Conservation (phyloP, 257 asterid genomes). For the Misopates orontium region DNA sequence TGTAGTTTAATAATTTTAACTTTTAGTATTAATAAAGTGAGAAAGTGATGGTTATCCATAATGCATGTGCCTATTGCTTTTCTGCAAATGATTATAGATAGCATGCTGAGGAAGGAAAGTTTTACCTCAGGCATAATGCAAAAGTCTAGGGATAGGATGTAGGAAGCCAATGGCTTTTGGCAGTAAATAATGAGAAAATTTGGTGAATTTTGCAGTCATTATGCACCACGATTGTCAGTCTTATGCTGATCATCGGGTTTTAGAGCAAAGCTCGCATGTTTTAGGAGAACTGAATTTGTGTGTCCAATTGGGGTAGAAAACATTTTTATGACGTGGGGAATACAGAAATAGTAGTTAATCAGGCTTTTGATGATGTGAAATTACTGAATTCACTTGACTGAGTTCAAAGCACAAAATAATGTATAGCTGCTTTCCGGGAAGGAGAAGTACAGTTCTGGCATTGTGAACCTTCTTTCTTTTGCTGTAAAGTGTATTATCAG, state of each 20-base stretch:
- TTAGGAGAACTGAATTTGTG: not conserved
- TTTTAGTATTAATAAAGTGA: conserved; percentile 25
- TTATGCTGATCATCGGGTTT: conserved; percentile 18
- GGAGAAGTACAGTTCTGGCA: not conserved
- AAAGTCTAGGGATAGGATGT: not conserved
- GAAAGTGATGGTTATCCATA: conserved; percentile 14
- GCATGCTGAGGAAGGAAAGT: conserved; percentile 39
- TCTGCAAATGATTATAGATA: conserved; percentile 41
- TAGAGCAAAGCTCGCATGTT: not conserved
- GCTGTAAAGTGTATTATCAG: conserved; percentile 1
- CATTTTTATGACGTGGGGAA: conserved; percentile 13
- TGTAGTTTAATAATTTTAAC: not conserved
- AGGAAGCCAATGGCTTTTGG: not conserved
- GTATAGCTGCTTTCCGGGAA: conserved; percentile 15
- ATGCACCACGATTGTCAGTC: not conserved
- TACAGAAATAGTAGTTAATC: conserved; percentile 3
- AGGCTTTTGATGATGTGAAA: conserved; percentile 7
- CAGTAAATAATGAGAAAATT: not conserved
- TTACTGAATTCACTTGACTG: no score
- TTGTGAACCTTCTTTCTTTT: not conserved
- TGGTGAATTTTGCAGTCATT: conserved; percentile 6
- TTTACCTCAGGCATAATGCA: conserved; percentile 33
- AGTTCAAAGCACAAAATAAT: no score
- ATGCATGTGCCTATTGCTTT: conserved; percentile 35
- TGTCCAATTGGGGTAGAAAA: not conserved